phyloP scores from a whole-genome alignment of 192 early-diverging fungal genomes.

The Linnemannia exigua region DNA sequence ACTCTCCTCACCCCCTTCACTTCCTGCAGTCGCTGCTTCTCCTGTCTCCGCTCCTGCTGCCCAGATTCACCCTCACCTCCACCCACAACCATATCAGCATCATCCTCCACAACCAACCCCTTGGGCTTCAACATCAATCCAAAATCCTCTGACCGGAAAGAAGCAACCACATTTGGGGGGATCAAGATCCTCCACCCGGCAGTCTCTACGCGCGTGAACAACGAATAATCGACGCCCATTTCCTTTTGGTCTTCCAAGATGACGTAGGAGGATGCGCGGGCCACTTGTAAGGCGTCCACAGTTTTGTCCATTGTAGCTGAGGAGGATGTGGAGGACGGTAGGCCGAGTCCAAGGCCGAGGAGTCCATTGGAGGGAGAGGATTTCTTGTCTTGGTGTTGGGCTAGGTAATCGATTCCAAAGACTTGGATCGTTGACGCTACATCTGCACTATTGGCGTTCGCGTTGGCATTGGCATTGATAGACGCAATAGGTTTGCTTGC shows the following conservation, averaged over 20 bases:
- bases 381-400: neutral
- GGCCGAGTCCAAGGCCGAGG: constrained; percentile 16
- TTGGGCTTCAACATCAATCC: constrained; percentile 52
- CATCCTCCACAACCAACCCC: constrained; percentile 17
- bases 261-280: constrained; percentile 36
- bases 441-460: neutral
- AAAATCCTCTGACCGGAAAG: constrained; percentile 52
- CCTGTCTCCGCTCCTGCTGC: neutral
- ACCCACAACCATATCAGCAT: constrained; percentile 9
- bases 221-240: constrained; percentile 48
- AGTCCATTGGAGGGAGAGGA: neutral
- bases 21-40: neutral
- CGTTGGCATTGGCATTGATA: neutral
- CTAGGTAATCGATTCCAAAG: constrained; percentile 36
- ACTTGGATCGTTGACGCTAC: constrained; percentile 11
- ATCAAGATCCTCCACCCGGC: constrained; percentile 55
- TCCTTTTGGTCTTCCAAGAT: constrained; percentile 46
- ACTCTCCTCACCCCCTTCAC: too few relatives aligned
- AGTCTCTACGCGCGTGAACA: constrained; percentile 50
- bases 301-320: neutral
- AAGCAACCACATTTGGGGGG: constrained; percentile 44
- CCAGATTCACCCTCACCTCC: neutral
- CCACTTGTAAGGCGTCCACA: constrained; percentile 38
- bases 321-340: neutral
- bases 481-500: neutral